Conservation (phyloP, 192 early-diverging fungal genomes). For the Martensiomyces pterosporus region DNA sequence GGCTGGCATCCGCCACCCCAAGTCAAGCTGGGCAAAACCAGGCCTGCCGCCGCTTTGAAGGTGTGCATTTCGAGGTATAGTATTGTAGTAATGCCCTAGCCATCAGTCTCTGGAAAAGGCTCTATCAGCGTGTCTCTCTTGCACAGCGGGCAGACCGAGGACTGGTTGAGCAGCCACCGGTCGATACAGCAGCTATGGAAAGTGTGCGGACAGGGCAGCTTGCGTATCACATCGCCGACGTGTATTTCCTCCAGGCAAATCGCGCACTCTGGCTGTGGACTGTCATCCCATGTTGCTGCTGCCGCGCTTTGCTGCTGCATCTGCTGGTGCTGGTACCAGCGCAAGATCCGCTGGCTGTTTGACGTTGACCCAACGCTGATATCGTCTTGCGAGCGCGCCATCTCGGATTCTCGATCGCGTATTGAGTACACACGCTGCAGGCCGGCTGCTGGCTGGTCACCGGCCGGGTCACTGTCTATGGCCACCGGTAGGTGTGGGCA, state of each 20-base stretch:
- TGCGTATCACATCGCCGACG: slow-evolving; percentile 31
- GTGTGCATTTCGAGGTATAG: too few species aligned
- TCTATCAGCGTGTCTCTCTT: slow-evolving; percentile 35
- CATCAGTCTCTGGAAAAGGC: too few species aligned
- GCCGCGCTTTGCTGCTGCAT: background rate
- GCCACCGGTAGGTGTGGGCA: slow-evolving; percentile 8
- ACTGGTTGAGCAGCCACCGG: slow-evolving; percentile 47
- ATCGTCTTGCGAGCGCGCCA: too few species aligned
- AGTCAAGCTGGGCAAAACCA: too few species aligned
- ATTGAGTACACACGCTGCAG: slow-evolving; percentile 11
- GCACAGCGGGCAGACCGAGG: slow-evolving; percentile 48
- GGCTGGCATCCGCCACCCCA: too few species aligned
- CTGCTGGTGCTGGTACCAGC: too few species aligned
- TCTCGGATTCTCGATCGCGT: too few species aligned
- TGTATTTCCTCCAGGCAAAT: slow-evolving; percentile 46
- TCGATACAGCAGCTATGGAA: slow-evolving; percentile 51
- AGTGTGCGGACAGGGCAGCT: slow-evolving; percentile 40
- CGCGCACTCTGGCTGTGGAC: slow-evolving; percentile 20
- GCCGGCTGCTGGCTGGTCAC: background rate
- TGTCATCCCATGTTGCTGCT: background rate
- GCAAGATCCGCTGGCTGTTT: too few species aligned
- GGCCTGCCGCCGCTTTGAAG: too few species aligned
- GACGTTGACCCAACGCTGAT: too few species aligned
- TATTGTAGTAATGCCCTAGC: too few species aligned
- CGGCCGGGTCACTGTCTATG: background rate